Conservation (phyloP, 768 basidiomycete genomes). For the Leucocoprinus birnbaumii region DNA sequence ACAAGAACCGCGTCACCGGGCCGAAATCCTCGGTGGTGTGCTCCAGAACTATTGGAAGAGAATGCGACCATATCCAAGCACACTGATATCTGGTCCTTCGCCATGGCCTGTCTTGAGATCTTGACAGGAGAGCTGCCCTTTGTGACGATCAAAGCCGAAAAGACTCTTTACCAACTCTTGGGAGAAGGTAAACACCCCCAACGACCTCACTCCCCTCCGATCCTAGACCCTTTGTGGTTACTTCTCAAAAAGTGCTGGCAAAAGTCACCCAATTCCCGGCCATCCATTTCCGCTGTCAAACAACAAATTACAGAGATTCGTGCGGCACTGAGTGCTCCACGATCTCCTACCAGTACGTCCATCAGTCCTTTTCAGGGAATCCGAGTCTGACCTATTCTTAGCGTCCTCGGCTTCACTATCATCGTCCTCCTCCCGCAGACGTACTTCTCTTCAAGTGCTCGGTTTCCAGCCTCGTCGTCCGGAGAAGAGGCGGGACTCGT, state of each 20-base stretch:
- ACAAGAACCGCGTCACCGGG: conserved; percentile 21
- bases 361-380: not conserved
- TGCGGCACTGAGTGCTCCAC: too few species aligned
- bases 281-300: too few species aligned
- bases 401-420: not conserved
- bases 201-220: conserved; percentile 29
- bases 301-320: too few species aligned
- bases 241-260: too few species aligned
- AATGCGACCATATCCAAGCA: conserved; percentile 27
- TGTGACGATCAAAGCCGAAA: conserved; percentile 26
- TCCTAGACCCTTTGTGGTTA: conserved; percentile 39
- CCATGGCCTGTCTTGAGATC: conserved; percentile 44
- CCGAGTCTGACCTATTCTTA: conserved; percentile 25
- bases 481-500: too few species aligned
- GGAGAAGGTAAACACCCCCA: conserved; percentile 33
- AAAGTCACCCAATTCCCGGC: too few species aligned
- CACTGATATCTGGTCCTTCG: conserved; percentile 50
- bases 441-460: not conserved
- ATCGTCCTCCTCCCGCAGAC: not conserved
- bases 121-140: conserved; percentile 41
- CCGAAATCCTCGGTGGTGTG: conserved; percentile 36
- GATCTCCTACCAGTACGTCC: too few species aligned
- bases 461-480: not conserved
- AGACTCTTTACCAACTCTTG: conserved; percentile 32
- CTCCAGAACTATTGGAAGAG: conserved; percentile 35